These are phyloP conservation scores for Pseudogymnoascus sp. DNA, from an alignment of 2,329 filamentous ascomycete genomes.

Conservation along the genomic window DNA sequence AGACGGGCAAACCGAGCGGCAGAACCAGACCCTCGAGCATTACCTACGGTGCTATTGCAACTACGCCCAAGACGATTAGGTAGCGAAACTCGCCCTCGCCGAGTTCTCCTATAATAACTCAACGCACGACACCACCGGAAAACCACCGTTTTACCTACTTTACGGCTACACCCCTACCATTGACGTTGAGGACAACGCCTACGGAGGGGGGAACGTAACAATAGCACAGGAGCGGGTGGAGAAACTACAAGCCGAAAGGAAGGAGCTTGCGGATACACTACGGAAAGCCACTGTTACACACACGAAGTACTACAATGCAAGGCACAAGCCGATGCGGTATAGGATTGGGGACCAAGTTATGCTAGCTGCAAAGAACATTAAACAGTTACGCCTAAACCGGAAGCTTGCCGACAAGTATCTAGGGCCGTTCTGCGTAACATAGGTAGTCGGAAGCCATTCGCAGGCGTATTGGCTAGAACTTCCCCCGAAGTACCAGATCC, in stretches of 20 bases:
- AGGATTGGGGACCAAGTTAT: neutral
- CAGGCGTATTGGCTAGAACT: too few species aligned
- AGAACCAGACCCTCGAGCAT: neutral
- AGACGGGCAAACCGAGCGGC: neutral
- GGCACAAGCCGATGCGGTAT: neutral
- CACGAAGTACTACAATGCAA: neutral
- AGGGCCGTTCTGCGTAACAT: neutral
- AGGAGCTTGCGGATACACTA: too few species aligned
- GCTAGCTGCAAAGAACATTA: neutral
- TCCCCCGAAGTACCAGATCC: neutral
- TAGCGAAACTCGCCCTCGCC: neutral
- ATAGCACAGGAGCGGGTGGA: too few species aligned
- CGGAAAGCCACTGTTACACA: neutral
- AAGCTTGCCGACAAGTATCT: neutral
- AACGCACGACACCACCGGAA: neutral
- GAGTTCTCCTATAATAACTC: neutral
- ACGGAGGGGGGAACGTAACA: too few species aligned
- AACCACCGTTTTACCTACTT: neutral
- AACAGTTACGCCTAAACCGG: neutral
- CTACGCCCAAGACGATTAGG: neutral
- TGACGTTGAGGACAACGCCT: too few species aligned
- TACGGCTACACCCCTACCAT: neutral
- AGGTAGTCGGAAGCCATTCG: too few species aligned
- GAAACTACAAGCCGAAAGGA: neutral
- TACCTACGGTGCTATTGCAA: neutral